Percentiles rank a stretch among this genome's conserved stretches.
Conservation (phyloP, 2,329 filamentous ascomycete genomes). For the Purpureocillium takamizusanense region DNA sequence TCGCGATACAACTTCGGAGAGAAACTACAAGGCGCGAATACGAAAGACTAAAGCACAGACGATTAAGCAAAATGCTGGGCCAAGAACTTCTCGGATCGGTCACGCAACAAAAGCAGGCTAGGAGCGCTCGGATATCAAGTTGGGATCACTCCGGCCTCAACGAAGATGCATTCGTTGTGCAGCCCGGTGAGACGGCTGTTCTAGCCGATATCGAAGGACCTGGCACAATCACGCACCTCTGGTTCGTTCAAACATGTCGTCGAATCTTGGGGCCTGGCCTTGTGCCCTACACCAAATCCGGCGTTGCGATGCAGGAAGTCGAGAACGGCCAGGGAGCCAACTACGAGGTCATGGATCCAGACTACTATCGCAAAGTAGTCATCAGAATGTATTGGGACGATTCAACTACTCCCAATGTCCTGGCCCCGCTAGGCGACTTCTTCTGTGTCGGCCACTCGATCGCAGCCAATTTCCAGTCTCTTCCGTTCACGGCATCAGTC, state of each 20-base stretch:
- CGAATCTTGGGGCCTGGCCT: conserved; percentile 21
- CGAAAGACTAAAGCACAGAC: too few species aligned
- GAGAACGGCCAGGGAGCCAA: conserved; percentile 21
- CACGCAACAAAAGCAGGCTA: conserved; percentile 12
- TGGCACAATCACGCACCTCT: conserved; percentile 21
- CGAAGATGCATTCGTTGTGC: conserved; percentile 21
- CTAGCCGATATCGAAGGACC: conserved; percentile 21
- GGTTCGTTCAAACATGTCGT: conserved; percentile 24
- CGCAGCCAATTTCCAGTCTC: conserved; percentile 22
- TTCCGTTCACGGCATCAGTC: conserved; percentile 22
- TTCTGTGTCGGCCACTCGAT: conserved; percentile 22
- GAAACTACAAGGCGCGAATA: too few species aligned
- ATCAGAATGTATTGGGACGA: conserved; percentile 26
- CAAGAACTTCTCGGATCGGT: conserved; percentile 9
- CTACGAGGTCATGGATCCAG: conserved; percentile 22
- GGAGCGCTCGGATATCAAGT: conserved; percentile 18
- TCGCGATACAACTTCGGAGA: too few species aligned
- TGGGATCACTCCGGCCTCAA: conserved; percentile 21
- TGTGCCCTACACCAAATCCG: conserved; percentile 22
- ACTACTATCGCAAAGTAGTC: conserved; percentile 24
- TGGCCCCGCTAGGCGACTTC: conserved; percentile 21
- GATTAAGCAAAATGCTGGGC: too few species aligned
- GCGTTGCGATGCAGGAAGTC: conserved; percentile 24
- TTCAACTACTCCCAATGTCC: conserved; percentile 19
- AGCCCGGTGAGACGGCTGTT: conserved; percentile 18